Evolutionary conservation across 306 rosid species (phyloP), one percentile per base, ranked within the genome.

Genomic region (Datisca glomerata): DNA sequence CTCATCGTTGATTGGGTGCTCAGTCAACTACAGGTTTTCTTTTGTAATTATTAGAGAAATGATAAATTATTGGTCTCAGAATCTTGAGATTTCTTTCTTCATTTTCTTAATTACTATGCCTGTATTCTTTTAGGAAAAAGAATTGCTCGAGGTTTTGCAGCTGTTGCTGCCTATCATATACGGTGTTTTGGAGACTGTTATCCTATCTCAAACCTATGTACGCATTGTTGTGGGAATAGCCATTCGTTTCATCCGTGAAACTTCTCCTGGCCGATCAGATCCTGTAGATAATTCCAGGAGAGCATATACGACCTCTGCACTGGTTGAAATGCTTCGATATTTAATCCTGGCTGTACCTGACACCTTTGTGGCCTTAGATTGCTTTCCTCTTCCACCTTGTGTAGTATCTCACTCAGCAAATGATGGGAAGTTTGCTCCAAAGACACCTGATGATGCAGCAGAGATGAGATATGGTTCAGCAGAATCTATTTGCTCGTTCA

Each of bases 221-320:
- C 86, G 86, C 19, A 68, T 47, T 63, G 93, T 89, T 64, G 93
- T 78, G 48, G 80, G 84, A 52, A 45, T 75, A 38, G 84, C 86
- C 44, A 64, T 89, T 54, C 78, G 72, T 21, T 72, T 72, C 56
- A 70, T 89, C 34, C 75, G 79, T 3, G 93, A 80, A 64, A 81
- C 98, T 48, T 69, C 89, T 58, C 79, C 93, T 24, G 95, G 98
- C 47, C 91, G 95, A 55, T 84, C 98, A n/a, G 98, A 89, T 64
- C 78, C 79, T 13, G 95, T 89, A 6, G 93, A 80, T 51, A 84
- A 89, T 64, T 89, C 95, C 19, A 63, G 91, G 50, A 84, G 84
- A 71, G 84, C 84, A 11, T 89, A 84, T 66, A 77, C 93, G 34
- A 72, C 69, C 24, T 72, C 80, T 61, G 74, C 81, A 16, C 45